These are phyloP conservation scores for Aplosporella prunicola DNA, from an alignment of 2,329 filamentous ascomycete species.

Conservation along the genomic window DNA sequence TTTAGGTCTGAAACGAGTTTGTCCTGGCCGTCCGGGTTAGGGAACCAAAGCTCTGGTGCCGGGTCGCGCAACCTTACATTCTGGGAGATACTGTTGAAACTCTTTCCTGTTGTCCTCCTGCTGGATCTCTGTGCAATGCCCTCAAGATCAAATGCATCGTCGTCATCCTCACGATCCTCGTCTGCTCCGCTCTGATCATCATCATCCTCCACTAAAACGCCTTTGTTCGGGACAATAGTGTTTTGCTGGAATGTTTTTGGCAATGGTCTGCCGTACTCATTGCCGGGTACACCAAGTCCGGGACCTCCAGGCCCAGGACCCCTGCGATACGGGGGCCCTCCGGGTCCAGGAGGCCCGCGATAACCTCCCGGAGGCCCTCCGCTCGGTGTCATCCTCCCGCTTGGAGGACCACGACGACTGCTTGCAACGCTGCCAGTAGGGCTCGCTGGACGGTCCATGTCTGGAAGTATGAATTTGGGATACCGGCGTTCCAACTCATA, in stretches of 20 bases:
- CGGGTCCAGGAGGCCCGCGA: constrained; percentile 13
- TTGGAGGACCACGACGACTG: constrained; percentile 32
- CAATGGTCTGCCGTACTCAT: constrained; percentile 65
- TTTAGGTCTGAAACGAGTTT: constrained; percentile 64
- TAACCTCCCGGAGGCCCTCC: constrained; percentile 6
- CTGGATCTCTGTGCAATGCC: constrained; percentile 25
- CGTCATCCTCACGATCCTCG: constrained; percentile 46
- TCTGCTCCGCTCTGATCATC: constrained; percentile 55
- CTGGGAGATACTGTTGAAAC: constrained; percentile 22
- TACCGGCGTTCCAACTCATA: constrained; percentile 88
- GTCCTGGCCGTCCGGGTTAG: too few species aligned
- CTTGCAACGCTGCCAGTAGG: constrained; percentile 52
- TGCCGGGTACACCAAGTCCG: constrained; percentile 33
- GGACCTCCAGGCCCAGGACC: constrained; percentile 17
- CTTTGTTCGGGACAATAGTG: constrained; percentile 95
- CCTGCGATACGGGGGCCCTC: constrained; percentile 6
- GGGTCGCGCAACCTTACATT: constrained; percentile 12
- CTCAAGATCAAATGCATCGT: constrained; percentile 55
- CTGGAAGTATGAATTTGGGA: constrained; percentile 64
- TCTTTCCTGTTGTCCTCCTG: constrained; percentile 36
- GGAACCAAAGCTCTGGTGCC: too few species aligned
- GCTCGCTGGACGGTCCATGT: constrained; percentile 56
- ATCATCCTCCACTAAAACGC: constrained; percentile 93
- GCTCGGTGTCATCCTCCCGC: constrained; percentile 17
- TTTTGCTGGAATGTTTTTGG: constrained; percentile 91